Base-by-base conservation (phyloP, 176 grass and related monocot species). In the Phragmites australis region DNA sequence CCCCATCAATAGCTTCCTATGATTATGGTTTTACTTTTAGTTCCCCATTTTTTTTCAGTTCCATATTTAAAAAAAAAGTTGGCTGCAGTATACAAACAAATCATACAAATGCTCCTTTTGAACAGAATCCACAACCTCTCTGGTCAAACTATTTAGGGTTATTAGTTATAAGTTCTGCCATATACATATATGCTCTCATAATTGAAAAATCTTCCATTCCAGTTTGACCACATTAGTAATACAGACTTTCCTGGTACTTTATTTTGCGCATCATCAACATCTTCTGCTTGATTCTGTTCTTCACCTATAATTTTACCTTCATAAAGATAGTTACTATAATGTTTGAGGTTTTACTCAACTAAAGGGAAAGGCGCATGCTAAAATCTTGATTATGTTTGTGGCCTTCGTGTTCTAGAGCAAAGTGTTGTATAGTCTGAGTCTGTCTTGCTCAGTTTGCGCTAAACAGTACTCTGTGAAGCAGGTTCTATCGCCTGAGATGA, bases 401-500 rank as follows among this genome's bases (percentile, higher is more conserved):
- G 72, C 41, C 23, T 34, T 37, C 39, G 5, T 25, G 5, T 81
- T 62, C 2, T 41, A 21, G 21, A 70, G 54, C 46, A 53, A 68
- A 25, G 64, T 75, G 16, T 27, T 37, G 6, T 52, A 34, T 74
- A 74, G 26, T 21, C 21, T 66, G 15, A 74, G 26, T 21, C 21
- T 66, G 15, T 74, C 29, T 76, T 58, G 15, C 32, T 32, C n/a
- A 50, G n/a, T 43, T 37, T 61, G 34, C 19, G 34, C 54, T 89
- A 53, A 89, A 76, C 21, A 44, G 14, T 85, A 27, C 30, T 66
- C 5, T 69, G 0, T 86, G 76, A 70, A 72, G 55, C 84, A 99
- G 96, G 86, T 93, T 61, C 78, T 99, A 61, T 74, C 65, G 22
- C 88, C 79, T 53, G 88, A 95, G 71, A 95, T 93, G 96, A 99